Conservation (phyloP, 768 basidiomycete species). For the Myochromella boudieri region DNA sequence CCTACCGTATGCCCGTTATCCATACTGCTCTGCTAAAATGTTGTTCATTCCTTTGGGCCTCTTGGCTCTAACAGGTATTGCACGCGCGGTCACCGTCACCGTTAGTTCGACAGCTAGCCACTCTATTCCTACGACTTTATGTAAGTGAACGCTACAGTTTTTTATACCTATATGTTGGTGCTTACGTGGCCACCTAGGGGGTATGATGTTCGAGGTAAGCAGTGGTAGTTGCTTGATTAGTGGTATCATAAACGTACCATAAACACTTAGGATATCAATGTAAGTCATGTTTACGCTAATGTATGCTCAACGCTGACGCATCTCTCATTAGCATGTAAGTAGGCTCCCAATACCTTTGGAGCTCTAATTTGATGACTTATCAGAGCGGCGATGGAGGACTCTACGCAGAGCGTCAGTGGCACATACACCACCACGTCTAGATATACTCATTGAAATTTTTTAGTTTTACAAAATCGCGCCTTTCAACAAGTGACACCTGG, state of each 20-base stretch:
- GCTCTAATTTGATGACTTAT: background rate
- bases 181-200: constrained; percentile 20
- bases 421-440: too few species aligned
- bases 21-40: too few species aligned
- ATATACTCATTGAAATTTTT: background rate
- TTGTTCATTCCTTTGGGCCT: constrained; percentile 9
- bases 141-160: constrained; percentile 22
- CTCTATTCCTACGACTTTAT: constrained; percentile 30
- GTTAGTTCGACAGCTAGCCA: constrained; percentile 30
- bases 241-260: background rate
- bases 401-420: constrained; percentile 25
- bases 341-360: background rate
- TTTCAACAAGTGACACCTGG: constrained; percentile 61
- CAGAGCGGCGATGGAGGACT: constrained; percentile 32
- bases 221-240: too few species aligned
- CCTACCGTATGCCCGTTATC: too few species aligned
- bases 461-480: constrained; percentile 63
- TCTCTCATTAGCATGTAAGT: constrained; percentile 22
- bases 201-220: constrained; percentile 31
- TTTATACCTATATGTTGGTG: background rate
- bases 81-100: constrained; percentile 23
- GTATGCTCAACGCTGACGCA: background rate
- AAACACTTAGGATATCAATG: constrained; percentile 29
- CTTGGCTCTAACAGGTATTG: constrained; percentile 9
- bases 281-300: constrained; percentile 20